Conservation (phyloP, 768 basidiomycete species). For the Panaeolus cyanescens region DNA sequence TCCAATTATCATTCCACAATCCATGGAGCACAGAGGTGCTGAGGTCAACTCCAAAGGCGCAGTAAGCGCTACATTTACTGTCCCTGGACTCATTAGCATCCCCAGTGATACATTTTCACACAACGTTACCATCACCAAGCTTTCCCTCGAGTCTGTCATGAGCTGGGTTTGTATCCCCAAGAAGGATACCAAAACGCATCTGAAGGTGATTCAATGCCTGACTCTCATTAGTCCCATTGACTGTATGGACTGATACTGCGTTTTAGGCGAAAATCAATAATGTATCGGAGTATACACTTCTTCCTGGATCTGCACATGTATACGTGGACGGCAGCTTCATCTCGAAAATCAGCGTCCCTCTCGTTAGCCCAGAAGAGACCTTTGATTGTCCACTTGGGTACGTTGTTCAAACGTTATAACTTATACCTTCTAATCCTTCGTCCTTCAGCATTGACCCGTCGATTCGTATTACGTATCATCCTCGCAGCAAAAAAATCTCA, state of each 20-base stretch:
- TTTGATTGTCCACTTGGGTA: constrained; percentile 25
- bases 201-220: constrained; percentile 21
- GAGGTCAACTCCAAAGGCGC: constrained; percentile 26
- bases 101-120: constrained; percentile 30
- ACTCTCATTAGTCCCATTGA: not conserved
- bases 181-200: constrained; percentile 27
- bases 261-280: constrained; percentile 38
- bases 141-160: constrained; percentile 32
- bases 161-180: constrained; percentile 39
- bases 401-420: not conserved
- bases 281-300: constrained; percentile 36
- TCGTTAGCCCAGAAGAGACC: constrained; percentile 36
- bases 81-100: constrained; percentile 32
- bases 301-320: constrained; percentile 32
- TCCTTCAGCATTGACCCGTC: constrained; percentile 40
- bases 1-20: not conserved
- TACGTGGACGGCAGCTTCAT: constrained; percentile 45
- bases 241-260: not conserved
- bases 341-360: constrained; percentile 28
- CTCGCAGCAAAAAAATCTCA: constrained; percentile 32
- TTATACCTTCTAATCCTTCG: not conserved
- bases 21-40: not conserved
- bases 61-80: constrained; percentile 33
- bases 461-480: constrained; percentile 42
- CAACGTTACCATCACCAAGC: constrained; percentile 31